Evolutionary conservation across 495 filamentous ascomycete species (phyloP).

Genomic region (Delitschia confertaspora): DNA sequence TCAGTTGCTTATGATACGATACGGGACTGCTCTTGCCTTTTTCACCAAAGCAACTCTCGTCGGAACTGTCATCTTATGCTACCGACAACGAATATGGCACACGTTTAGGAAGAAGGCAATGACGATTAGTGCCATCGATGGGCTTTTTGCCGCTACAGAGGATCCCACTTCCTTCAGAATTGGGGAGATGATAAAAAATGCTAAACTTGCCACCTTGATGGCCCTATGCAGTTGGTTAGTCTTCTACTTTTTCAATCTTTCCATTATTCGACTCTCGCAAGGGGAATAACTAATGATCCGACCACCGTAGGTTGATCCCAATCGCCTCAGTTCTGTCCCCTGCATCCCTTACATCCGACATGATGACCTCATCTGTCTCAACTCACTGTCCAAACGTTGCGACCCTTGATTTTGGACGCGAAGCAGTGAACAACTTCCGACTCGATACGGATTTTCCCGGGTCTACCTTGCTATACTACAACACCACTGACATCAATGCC

Average conservation of each 20-base stretch:
- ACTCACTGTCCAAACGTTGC: conserved; percentile 25
- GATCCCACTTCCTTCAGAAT: conserved; percentile 32
- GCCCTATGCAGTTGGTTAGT: conserved; percentile 34
- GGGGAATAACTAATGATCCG: conserved; percentile 8
- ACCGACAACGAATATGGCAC: conserved; percentile 37
- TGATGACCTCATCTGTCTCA: conserved; percentile 3
- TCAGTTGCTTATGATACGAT: conserved; percentile 34
- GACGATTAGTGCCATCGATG: conserved; percentile 35
- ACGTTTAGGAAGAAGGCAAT: conserved; percentile 34
- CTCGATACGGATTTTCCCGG: conserved; percentile 27
- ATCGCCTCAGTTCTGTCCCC: conserved; percentile 37
- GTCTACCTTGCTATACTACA: conserved; percentile 31
- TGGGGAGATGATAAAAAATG: conserved; percentile 34
- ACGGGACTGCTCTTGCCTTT: conserved; percentile 37
- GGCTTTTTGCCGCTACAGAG: conserved; percentile 35
- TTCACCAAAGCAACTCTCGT: conserved; percentile 37
- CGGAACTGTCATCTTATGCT: conserved; percentile 33
- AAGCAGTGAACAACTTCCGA: conserved; percentile 23
- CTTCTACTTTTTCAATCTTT: neutral
- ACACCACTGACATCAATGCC: conserved; percentile 32
- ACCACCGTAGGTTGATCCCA: conserved; percentile 33
- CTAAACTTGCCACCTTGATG: conserved; percentile 37
- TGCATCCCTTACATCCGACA: conserved; percentile 34
- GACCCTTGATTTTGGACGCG: conserved; percentile 30
- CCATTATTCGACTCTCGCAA: neutral